phyloP scores from a whole-genome alignment of 2,329 filamentous ascomycete genomes.

The Ophiostoma populinum region DNA sequence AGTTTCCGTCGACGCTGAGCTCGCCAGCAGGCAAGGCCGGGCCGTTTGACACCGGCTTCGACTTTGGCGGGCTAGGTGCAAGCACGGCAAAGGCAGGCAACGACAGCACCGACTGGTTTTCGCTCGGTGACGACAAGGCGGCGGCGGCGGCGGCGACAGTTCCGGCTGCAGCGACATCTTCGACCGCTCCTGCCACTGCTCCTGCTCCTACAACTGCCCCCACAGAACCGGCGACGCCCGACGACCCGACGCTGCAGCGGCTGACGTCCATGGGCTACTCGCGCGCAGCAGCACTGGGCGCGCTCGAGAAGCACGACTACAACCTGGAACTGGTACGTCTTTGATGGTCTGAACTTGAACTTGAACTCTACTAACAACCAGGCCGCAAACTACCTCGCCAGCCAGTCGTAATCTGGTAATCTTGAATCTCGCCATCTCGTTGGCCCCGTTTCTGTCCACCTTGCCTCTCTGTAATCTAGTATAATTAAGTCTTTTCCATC shows the following conservation, averaged over 20 bases:
- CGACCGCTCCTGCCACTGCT: too few species aligned
- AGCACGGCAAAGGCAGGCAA: slow-evolving; percentile 12
- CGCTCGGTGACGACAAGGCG: slow-evolving; percentile 4
- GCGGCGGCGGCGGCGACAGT: slow-evolving; percentile 14
- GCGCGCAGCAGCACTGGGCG: slow-evolving; percentile 53
- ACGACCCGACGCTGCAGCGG: slow-evolving; percentile 82
- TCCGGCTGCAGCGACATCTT: slow-evolving; percentile 12
- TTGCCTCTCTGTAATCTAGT: background rate
- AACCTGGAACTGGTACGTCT: slow-evolving; percentile 75
- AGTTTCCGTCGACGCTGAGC: slow-evolving; percentile 72
- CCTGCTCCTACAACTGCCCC: too few species aligned
- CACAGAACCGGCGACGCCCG: too few species aligned
- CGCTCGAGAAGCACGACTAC: slow-evolving; percentile 89
- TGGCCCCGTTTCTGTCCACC: background rate
- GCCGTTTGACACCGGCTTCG: slow-evolving; percentile 41
- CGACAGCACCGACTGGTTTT: slow-evolving; percentile 58
- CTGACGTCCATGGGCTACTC: slow-evolving; percentile 80
- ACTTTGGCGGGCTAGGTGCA: too few species aligned
- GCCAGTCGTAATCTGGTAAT: slow-evolving; percentile 25
- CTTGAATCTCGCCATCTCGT: background rate
- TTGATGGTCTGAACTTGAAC: background rate
- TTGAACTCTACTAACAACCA: too few species aligned
- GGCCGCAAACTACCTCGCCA: slow-evolving; percentile 40
- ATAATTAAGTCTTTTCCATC: too few species aligned
- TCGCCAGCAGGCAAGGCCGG: slow-evolving; percentile 40